Conservation (phyloP, 441 rosid species). For the Adansonia rubrostipa region DNA sequence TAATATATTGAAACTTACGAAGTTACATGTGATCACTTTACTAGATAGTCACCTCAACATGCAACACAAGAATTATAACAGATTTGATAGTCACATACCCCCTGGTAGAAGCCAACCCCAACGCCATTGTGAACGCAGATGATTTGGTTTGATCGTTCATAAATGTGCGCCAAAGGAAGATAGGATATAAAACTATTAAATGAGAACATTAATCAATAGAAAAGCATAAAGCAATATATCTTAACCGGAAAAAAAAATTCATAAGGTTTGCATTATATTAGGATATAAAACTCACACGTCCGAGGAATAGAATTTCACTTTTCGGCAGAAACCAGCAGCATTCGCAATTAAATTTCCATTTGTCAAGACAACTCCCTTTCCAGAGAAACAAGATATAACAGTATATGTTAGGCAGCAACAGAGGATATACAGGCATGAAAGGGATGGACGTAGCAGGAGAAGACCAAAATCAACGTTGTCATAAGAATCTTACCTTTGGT, state of each 20-base stretch:
- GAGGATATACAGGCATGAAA: constrained; percentile 15
- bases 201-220: constrained; percentile 29
- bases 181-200: constrained; percentile 65
- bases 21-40: background rate
- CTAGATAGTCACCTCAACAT: background rate
- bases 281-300: constrained; percentile 56
- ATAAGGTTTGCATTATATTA: constrained; percentile 18
- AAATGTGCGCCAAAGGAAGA: constrained; percentile 80
- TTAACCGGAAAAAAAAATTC: constrained; percentile 5
- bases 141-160: constrained; percentile 70
- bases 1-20: background rate
- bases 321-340: constrained; percentile 53
- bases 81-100: constrained; percentile 48
- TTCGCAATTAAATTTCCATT: constrained; percentile 71
- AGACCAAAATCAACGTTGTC: constrained; percentile 28
- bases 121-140: constrained; percentile 48
- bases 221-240: constrained; percentile 15
- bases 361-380: constrained; percentile 67
- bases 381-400: constrained; percentile 24
- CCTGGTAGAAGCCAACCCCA: constrained; percentile 72
- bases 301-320: constrained; percentile 41
- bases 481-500: constrained; percentile 56
- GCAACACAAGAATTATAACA: background rate
- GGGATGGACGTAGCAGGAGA: constrained; percentile 20
- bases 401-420: background rate